A percentile compares a stretch with the other conserved stretches of the same genome.
phyloP scores from a whole-genome alignment of 1,139 yeast genomes.

The Pneumocystis sp. region DNA sequence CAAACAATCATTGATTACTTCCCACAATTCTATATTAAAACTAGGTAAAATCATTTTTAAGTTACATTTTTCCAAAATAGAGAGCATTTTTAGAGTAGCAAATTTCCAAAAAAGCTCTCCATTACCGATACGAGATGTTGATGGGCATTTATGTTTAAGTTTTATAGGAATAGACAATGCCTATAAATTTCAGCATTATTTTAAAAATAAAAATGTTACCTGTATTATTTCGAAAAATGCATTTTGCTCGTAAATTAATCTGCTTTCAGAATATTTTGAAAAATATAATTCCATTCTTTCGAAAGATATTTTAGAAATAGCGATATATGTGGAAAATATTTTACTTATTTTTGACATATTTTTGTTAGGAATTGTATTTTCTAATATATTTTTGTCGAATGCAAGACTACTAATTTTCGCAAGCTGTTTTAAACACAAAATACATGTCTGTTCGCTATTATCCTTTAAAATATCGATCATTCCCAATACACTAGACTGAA shows the following conservation, averaged over 20 bases:
- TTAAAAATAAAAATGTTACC: background rate
- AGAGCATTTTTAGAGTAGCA: background rate
- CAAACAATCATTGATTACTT: background rate
- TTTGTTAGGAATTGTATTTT: background rate
- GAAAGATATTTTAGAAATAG: background rate
- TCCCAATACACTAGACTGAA: slow-evolving; percentile 1
- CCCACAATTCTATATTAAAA: background rate
- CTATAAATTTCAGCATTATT: background rate
- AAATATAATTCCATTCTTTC: background rate
- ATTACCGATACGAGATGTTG: background rate
- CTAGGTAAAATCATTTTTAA: background rate
- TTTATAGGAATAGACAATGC: background rate
- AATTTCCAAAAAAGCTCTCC: background rate
- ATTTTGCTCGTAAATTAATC: background rate
- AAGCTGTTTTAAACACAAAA: background rate
- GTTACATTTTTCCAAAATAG: background rate
- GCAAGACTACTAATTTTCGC: background rate
- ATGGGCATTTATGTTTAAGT: background rate
- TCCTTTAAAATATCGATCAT: background rate
- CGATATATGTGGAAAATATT: background rate
- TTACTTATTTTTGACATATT: background rate
- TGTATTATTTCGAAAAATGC: background rate
- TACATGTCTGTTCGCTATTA: background rate
- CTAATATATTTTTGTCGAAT: background rate
- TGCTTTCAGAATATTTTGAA: background rate